Percentiles rank a stretch among this genome's conserved stretches.
phyloP scores from a whole-genome alignment of 2,329 filamentous ascomycete species.

The Escovopsis sp. region DNA sequence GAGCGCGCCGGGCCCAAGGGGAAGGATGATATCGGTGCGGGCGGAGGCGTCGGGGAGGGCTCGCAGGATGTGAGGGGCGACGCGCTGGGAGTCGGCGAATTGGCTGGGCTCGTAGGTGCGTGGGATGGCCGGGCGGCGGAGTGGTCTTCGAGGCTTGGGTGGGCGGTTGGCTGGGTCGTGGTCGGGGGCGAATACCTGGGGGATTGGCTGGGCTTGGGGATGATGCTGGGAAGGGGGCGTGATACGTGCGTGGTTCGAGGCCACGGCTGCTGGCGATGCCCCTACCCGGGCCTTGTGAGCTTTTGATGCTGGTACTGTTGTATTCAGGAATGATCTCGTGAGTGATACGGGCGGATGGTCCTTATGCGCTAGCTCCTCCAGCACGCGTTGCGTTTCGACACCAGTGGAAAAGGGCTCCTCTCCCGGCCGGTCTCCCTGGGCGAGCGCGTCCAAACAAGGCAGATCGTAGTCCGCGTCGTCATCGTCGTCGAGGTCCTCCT shows the following conservation, averaged over 20 bases:
- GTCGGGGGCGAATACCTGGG: too few relatives aligned
- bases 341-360: slow-evolving; percentile 6
- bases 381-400: slow-evolving; percentile 19
- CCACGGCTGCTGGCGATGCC: too few relatives aligned
- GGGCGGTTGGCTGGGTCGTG: not conserved
- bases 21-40: slow-evolving; percentile 38
- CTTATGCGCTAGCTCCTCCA: slow-evolving; percentile 17
- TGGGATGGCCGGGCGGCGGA: slow-evolving; percentile 13
- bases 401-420: slow-evolving; percentile 13
- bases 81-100: slow-evolving; percentile 29
- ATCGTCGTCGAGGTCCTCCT: slow-evolving; percentile 22
- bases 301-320: not conserved
- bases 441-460: too few relatives aligned
- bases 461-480: not conserved
- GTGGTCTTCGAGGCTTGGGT: slow-evolving; percentile 2
- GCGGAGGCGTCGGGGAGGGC: slow-evolving; percentile 31
- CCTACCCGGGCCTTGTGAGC: too few relatives aligned
- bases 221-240: too few relatives aligned
- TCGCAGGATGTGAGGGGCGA: slow-evolving; percentile 33
- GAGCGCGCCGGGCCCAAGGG: slow-evolving; percentile 31
- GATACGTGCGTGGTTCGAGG: too few relatives aligned
- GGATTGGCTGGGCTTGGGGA: too few relatives aligned
- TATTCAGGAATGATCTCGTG: not conserved
- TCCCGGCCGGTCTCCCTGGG: slow-evolving; percentile 3
- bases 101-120: slow-evolving; percentile 14